phyloP scores from a whole-genome alignment of 331 rosid species.

The Prunus yedoensis region DNA sequence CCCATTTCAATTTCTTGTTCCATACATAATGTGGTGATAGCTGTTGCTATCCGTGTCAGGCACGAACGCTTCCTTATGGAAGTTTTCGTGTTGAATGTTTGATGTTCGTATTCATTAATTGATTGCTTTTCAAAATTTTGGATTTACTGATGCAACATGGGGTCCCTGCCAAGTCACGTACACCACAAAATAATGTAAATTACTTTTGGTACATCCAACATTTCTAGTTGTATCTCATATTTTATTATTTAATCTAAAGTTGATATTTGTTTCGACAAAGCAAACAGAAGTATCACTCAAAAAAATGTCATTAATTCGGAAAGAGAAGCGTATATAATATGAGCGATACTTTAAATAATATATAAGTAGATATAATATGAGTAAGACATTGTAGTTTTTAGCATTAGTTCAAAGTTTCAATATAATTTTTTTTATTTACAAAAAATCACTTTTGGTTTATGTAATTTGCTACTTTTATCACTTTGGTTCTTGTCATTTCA shows the following conservation, averaged over 20 bases:
- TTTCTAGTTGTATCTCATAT: neutral
- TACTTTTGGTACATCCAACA: neutral
- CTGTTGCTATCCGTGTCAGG: conserved; percentile 7
- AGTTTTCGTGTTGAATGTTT: conserved; percentile 1
- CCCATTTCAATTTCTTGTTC: neutral
- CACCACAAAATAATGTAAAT: conserved; percentile 10
- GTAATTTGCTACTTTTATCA: too few relatives aligned
- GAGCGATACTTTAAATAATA: too few relatives aligned
- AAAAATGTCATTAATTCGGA: neutral
- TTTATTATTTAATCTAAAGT: neutral
- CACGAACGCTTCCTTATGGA: conserved; percentile 10
- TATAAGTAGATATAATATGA: neutral
- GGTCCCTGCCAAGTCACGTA: conserved; percentile 15
- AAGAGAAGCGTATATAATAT: neutral
- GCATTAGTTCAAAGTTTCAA: neutral
- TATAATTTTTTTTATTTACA: neutral
- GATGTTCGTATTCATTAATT: neutral
- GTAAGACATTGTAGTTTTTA: neutral
- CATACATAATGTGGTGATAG: neutral
- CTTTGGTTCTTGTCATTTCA: too few relatives aligned
- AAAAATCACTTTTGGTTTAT: too few relatives aligned
- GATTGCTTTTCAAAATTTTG: too few relatives aligned
- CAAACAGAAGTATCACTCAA: too few relatives aligned
- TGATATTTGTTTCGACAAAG: too few relatives aligned
- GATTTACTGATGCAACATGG: neutral